These are phyloP conservation scores for Fusarium austroafricanum DNA, from an alignment of 2,329 filamentous ascomycete genomes.

Conservation along the genomic window DNA sequence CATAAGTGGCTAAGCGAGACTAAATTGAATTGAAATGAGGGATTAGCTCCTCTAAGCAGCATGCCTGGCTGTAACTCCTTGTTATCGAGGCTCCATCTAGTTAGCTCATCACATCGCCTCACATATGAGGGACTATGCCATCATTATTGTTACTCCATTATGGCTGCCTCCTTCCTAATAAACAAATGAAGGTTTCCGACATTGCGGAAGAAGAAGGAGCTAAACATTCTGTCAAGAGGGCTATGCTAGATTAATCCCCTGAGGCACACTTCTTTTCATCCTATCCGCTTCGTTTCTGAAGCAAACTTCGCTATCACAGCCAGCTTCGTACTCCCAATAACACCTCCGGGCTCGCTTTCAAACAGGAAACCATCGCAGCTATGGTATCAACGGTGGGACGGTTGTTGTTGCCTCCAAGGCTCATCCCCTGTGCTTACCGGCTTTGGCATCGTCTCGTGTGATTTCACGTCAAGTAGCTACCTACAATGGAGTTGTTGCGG, in stretches of 20 bases:
- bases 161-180: conserved; percentile 1
- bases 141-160: background rate
- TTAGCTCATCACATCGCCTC: conserved; percentile 12
- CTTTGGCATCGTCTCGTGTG: background rate
- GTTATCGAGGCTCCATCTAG: conserved; percentile 16
- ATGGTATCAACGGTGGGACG: conserved; percentile 7
- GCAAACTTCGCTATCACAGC: conserved; percentile 4
- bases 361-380: conserved; percentile 14
- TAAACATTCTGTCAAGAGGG: background rate
- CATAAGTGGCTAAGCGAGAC: too few relatives aligned
- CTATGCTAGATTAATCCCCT: conserved; percentile 3
- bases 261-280: conserved; percentile 14
- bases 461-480: background rate
- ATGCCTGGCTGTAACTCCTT: background rate
- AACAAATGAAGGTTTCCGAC: background rate
- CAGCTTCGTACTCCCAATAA: background rate
- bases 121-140: background rate
- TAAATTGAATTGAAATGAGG: too few relatives aligned
- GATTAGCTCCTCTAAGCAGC: background rate
- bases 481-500: conserved; percentile 8
- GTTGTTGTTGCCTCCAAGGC: conserved; percentile 1
- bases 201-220: background rate
- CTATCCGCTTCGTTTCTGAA: background rate
- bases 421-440: conserved; percentile 1
- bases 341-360: conserved; percentile 7